Evolutionary conservation across 176 grass and related monocot species (phyloP).

Genomic region (Alopecurus myosuroides): DNA sequence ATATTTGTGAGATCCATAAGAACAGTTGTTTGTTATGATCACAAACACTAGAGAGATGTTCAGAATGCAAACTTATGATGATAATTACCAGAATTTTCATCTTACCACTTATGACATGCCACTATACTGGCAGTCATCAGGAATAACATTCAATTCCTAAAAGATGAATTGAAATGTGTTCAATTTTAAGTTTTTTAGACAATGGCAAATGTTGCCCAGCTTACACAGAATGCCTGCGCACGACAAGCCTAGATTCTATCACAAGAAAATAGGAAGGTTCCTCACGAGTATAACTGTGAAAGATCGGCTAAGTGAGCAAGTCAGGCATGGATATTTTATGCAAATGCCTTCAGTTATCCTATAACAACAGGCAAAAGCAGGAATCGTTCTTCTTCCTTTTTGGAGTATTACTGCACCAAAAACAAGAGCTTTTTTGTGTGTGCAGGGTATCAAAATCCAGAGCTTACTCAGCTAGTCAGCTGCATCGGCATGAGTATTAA

Average conservation of each 20-base stretch:
- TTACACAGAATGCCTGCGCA: background rate
- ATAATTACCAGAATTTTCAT: background rate
- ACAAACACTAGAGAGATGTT: background rate
- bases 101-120: background rate
- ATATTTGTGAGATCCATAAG: background rate
- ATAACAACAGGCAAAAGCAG: background rate
- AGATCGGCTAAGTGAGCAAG: background rate
- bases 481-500: background rate
- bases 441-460: conserved; percentile 15
- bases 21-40: background rate
- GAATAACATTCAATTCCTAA: background rate
- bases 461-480: background rate
- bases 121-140: background rate
- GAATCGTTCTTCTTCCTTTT: background rate
- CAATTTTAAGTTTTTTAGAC: background rate
- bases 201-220: background rate
- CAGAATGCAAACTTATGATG: background rate
- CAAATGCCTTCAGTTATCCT: background rate
- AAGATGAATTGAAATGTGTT: background rate
- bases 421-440: background rate
- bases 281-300: background rate
- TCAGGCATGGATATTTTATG: background rate
- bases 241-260: background rate
- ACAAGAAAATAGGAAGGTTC: background rate
- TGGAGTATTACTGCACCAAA: background rate